Conservation (phyloP, 768 basidiomycete genomes). For the Boletus fagicola region DNA sequence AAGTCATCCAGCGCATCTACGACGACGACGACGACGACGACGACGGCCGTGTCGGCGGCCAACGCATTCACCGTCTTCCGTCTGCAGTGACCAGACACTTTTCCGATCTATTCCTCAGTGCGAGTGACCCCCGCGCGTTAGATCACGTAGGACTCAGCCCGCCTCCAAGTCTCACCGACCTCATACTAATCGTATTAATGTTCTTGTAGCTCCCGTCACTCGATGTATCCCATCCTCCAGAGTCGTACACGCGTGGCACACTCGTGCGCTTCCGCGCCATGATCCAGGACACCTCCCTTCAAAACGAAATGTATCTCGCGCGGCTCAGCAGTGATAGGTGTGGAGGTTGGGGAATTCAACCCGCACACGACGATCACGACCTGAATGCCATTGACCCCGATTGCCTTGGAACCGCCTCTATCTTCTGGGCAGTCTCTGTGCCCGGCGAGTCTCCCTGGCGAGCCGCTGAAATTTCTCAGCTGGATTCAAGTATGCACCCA, state of each 20-base stretch:
- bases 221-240: conserved; percentile 46
- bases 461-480: conserved; percentile 30
- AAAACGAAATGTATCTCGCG: conserved; percentile 71
- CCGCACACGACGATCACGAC: conserved; percentile 27
- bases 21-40: too few relatives aligned
- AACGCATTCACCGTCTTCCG: conserved; percentile 34
- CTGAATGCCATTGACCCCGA: conserved; percentile 39
- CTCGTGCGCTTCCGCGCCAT: conserved; percentile 74
- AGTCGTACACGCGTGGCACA: conserved; percentile 47
- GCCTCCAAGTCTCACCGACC: neutral
- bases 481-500: conserved; percentile 18
- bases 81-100: conserved; percentile 48
- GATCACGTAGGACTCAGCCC: conserved; percentile 24
- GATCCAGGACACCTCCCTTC: conserved; percentile 78
- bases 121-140: conserved; percentile 30
- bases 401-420: conserved; percentile 57
- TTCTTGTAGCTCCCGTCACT: conserved; percentile 57
- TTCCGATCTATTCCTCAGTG: conserved; percentile 38
- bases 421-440: conserved; percentile 73
- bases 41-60: conserved; percentile 4
- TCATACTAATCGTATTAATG: conserved; percentile 4
- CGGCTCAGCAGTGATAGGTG: conserved; percentile 40
- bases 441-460: conserved; percentile 69
- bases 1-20: too few relatives aligned
- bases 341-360: conserved; percentile 74